These are phyloP conservation scores for Fraxinus cuspidata DNA, from an alignment of 257 asterid species.

Conservation along the genomic window DNA sequence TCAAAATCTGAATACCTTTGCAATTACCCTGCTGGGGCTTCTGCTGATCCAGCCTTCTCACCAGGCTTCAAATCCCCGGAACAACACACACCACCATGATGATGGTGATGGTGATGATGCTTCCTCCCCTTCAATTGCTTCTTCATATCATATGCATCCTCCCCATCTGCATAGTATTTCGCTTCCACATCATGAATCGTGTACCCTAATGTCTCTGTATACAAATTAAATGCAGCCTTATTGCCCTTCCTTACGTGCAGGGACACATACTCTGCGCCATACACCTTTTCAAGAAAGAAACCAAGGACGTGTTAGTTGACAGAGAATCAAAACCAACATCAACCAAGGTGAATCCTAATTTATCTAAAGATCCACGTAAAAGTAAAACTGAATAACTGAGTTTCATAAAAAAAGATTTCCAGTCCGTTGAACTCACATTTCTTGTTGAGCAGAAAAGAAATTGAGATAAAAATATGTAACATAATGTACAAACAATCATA, in stretches of 20 bases:
- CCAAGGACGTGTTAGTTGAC: background rate
- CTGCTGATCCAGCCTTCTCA: conserved; percentile 46
- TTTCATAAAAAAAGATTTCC: background rate
- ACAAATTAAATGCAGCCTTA: conserved; percentile 88
- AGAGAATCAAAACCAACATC: conserved; percentile 11
- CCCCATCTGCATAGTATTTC: conserved; percentile 95
- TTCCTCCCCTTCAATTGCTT: conserved; percentile 77
- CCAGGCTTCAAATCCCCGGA: conserved; percentile 55
- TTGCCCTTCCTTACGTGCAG: conserved; percentile 92
- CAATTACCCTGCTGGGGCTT: conserved; percentile 38
- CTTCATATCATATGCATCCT: conserved; percentile 97
- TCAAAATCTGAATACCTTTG: conserved; percentile 5
- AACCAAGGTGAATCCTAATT: background rate
- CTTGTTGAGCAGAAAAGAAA: background rate
- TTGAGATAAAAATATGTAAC: background rate
- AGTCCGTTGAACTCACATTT: background rate
- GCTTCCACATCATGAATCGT: conserved; percentile 91
- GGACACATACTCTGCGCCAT: conserved; percentile 87
- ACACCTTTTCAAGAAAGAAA: conserved; percentile 57
- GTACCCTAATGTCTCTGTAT: conserved; percentile 86
- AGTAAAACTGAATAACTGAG: conserved; percentile 1
- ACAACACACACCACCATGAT: conserved; percentile 89
- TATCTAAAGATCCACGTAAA: background rate
- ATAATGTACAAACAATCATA: no score
- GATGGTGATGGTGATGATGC: conserved; percentile 70